These are phyloP conservation scores for Botrytis cinerea DNA, from an alignment of 2,329 filamentous ascomycete species.

Conservation along the genomic window DNA sequence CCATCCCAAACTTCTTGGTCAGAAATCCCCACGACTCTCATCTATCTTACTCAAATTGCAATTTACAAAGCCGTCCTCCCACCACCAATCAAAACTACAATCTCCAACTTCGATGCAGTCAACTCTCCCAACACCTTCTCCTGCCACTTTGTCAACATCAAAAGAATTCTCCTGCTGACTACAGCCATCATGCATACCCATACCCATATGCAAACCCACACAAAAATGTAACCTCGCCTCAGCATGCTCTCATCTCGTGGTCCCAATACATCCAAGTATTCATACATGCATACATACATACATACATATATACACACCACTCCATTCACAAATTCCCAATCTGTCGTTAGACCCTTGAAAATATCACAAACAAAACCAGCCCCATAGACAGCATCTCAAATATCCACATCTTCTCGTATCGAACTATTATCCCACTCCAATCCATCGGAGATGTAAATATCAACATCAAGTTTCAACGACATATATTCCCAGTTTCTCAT, in stretches of 20 bases:
- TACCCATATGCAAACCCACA: background rate
- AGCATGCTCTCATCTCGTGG: constrained; percentile 2
- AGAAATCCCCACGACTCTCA: background rate
- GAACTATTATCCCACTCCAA: background rate
- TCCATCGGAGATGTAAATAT: background rate
- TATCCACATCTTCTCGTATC: background rate
- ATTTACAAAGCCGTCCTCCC: background rate
- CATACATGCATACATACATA: background rate
- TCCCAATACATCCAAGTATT: background rate
- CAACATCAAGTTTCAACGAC: background rate
- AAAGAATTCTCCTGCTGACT: background rate
- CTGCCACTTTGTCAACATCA: background rate
- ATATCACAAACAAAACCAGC: background rate
- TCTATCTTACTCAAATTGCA: background rate
- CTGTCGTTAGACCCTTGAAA: background rate
- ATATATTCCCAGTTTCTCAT: background rate
- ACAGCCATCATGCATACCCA: background rate
- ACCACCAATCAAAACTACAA: background rate
- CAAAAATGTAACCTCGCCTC: background rate
- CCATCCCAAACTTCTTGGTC: background rate
- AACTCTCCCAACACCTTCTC: background rate
- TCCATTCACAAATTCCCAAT: background rate
- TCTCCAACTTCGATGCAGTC: background rate
- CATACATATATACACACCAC: background rate
- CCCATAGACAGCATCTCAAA: background rate